Base-by-base conservation (phyloP, 371 early-diverging fungal species). In the Mucor ambiguus region DNA sequence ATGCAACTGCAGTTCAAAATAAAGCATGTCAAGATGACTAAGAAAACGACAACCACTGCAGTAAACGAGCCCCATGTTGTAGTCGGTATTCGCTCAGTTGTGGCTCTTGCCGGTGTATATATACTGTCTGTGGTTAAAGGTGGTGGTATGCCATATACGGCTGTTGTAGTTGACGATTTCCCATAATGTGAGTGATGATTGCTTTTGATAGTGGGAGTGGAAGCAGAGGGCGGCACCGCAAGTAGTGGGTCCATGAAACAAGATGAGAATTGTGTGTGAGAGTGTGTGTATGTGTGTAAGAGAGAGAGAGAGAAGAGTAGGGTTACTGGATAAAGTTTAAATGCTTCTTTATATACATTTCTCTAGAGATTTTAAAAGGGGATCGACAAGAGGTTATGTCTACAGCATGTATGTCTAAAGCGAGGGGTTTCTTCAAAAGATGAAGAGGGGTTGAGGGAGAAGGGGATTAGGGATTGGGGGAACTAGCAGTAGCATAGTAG, bases 1-100 rank as follows among this genome's bases (percentile, higher is more conserved):
- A 78, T 66, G 11, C 74, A 66, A 57, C 65, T 62, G 32, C 76
- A 79, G 32, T 79, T 74, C 16, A 76, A 57, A 24, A 79, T 79
- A n/a, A 67, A 48, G 49, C 79, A 79, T 55, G 76, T 76, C 26
- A 79, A 60, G 5, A 76, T n/a, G 11, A 72, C 68, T 41, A 79
- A 61, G 22, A 60, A 58, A 20, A 73, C 68, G 26, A 76, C 60
- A 14, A 74, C 35, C 10, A 72, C 44, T 12, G 74, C 68, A 2
- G 76, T 74, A 24, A 70, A 68, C 0, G 79, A 71, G 1, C 76
- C 76, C 43, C 67, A 64, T 6, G 79, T 69, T 6, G 68, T 61
- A 18, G 79, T 79, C 4, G 79, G 76, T 41, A 76, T 70, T 28
- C 68, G 63, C 29, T 72, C 64, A 22, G 68, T 41, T 30, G 67